Evolutionary conservation across 1,139 yeast genomes (phyloP).

Genomic region (Suhomyces coccinellae): DNA sequence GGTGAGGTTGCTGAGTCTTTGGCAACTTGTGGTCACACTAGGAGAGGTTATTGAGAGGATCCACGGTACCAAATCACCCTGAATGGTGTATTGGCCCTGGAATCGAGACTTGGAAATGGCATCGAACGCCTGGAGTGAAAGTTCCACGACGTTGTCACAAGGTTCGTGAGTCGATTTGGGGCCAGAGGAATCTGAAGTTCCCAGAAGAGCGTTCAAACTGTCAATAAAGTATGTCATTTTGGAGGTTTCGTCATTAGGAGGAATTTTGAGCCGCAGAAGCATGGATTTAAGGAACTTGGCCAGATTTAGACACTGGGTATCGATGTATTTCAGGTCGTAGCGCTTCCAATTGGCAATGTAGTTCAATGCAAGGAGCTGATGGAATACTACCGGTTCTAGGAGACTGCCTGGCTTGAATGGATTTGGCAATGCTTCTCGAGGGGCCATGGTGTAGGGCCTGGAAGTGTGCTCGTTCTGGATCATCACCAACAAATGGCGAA

Average conservation of each 20-base stretch:
- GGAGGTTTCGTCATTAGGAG: not conserved
- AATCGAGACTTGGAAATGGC: constrained; percentile 8
- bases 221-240: not conserved
- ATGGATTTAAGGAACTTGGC: not conserved
- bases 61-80: constrained; percentile 29
- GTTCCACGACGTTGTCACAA: constrained; percentile 1
- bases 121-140: constrained; percentile 5
- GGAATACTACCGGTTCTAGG: constrained; percentile 19
- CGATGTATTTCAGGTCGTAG: not conserved
- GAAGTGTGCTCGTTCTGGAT: constrained; percentile 16
- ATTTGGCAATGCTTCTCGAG: constrained; percentile 8
- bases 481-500: constrained; percentile 30
- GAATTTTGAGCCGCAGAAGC: not conserved
- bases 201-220: not conserved
- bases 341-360: not conserved
- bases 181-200: not conserved
- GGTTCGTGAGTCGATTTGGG: not conserved
- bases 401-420: constrained; percentile 10
- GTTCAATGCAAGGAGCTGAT: constrained; percentile 7
- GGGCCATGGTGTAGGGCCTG: not conserved
- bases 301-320: not conserved
- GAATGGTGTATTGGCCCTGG: constrained; percentile 1
- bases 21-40: constrained; percentile 31
- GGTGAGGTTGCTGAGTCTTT: constrained; percentile 24
- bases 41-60: constrained; percentile 28